These are phyloP conservation scores for Calycina marina DNA, from an alignment of 2,329 filamentous ascomycete species.

Conservation along the genomic window DNA sequence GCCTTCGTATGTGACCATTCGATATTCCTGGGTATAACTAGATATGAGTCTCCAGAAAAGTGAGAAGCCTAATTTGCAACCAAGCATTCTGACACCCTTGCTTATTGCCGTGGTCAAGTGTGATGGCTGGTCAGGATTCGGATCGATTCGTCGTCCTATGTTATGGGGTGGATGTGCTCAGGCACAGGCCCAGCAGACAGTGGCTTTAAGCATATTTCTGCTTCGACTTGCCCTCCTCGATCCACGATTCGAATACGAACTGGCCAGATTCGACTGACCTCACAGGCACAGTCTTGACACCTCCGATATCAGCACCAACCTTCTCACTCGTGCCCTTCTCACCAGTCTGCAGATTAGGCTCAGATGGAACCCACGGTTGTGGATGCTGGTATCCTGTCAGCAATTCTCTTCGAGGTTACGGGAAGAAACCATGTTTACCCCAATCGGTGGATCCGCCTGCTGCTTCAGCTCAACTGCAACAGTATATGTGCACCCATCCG, in stretches of 20 bases:
- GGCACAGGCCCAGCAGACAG: background rate
- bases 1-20: too few relatives aligned
- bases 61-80: too few relatives aligned
- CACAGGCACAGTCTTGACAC: constrained; percentile 42
- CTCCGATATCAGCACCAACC: constrained; percentile 28
- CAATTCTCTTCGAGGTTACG: constrained; percentile 2
- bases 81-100: too few relatives aligned
- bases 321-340: constrained; percentile 17
- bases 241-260: constrained; percentile 53
- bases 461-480: constrained; percentile 60
- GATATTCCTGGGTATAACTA: too few relatives aligned
- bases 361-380: constrained; percentile 45
- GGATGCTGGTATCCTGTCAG: constrained; percentile 30
- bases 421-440: too few relatives aligned
- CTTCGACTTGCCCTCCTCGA: constrained; percentile 40
- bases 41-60: too few relatives aligned
- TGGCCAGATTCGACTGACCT: constrained; percentile 49
- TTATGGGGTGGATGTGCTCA: background rate
- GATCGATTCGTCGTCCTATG: too few relatives aligned
- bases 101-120: too few relatives aligned
- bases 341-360: constrained; percentile 25
- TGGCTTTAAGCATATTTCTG: constrained; percentile 1
- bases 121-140: too few relatives aligned
- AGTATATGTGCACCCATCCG: constrained; percentile 56
- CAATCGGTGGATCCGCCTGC: constrained; percentile 39